A percentile compares a stretch with the other conserved stretches of the same genome.
phyloP scores from a whole-genome alignment of 2,329 filamentous ascomycete species.

The Fusarium sp. region DNA sequence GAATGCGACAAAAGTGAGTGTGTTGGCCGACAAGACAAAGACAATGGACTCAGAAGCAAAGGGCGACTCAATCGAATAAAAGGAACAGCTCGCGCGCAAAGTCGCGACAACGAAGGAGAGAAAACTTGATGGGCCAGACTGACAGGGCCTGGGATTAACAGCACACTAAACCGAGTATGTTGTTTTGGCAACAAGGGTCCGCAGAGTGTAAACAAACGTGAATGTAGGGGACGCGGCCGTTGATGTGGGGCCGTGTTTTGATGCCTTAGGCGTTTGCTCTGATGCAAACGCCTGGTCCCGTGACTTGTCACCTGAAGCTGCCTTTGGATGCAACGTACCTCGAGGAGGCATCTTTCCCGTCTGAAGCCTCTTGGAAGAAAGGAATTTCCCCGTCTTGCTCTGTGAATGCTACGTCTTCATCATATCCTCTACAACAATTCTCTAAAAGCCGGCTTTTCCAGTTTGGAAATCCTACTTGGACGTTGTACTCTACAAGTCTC shows the following conservation, averaged over 20 bases:
- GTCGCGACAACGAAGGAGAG: constrained; percentile 41
- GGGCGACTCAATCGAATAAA: constrained; percentile 31
- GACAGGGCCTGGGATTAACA: constrained; percentile 35
- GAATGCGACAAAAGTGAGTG: constrained; percentile 25
- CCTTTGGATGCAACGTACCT: background rate
- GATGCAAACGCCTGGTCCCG: constrained; percentile 12
- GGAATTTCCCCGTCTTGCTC: background rate
- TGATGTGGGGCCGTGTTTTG: constrained; percentile 33
- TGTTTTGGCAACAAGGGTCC: constrained; percentile 44
- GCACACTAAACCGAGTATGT: constrained; percentile 36
- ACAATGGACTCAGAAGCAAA: constrained; percentile 21
- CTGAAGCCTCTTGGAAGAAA: background rate
- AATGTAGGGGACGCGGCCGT: constrained; percentile 36
- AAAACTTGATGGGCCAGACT: constrained; percentile 41
- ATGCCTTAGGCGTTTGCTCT: constrained; percentile 36
- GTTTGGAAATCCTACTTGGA: background rate
- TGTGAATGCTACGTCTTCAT: background rate
- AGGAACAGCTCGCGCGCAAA: constrained; percentile 38
- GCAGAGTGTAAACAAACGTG: constrained; percentile 47
- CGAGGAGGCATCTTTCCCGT: background rate
- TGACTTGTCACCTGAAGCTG: constrained; percentile 32
- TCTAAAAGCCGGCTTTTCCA: background rate
- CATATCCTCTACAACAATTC: background rate
- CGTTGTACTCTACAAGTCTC: background rate
- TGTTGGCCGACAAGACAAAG: constrained; percentile 36